Conservation (phyloP, 2,329 filamentous ascomycete species). For the Coleophoma crateriformis region DNA sequence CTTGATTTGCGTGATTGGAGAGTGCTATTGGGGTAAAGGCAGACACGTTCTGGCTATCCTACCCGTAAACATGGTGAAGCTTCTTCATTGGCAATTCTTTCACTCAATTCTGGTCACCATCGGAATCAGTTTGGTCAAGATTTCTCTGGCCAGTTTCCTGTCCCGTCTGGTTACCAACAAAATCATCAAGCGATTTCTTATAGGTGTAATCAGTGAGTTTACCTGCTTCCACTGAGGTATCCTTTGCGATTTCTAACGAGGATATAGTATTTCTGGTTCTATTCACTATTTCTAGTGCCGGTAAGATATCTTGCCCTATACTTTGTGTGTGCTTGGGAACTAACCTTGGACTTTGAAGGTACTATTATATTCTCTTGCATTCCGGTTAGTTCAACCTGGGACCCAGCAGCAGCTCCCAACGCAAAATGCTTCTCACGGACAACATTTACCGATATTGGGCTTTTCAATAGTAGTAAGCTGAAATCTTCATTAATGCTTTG, state of each 20-base stretch:
- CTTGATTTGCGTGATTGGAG: conserved; percentile 32
- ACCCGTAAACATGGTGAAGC: conserved; percentile 21
- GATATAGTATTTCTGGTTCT: conserved; percentile 32
- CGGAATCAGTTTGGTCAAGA: conserved; percentile 38
- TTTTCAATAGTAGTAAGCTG: conserved; percentile 36
- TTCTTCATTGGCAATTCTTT: conserved; percentile 33
- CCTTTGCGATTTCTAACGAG: too few relatives aligned
- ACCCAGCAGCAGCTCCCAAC: conserved; percentile 26
- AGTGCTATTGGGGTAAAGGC: conserved; percentile 37
- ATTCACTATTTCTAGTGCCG: conserved; percentile 29
- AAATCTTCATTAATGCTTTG: too few relatives aligned
- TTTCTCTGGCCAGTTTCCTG: conserved; percentile 40
- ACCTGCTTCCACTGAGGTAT: not conserved
- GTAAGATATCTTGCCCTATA: conserved; percentile 12
- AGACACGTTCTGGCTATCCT: conserved; percentile 30
- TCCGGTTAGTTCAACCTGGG: conserved; percentile 39
- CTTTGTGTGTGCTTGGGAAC: not conserved
- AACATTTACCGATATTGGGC: conserved; percentile 35
- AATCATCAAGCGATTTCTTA: conserved; percentile 33
- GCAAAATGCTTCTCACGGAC: conserved; percentile 35
- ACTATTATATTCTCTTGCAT: conserved; percentile 43
- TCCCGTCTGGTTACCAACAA: conserved; percentile 34
- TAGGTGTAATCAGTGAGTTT: conserved; percentile 33
- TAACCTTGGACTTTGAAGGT: too few relatives aligned
- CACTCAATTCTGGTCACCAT: conserved; percentile 37